Base-by-base conservation (phyloP, 352 stramenopile genomes). In the Pythium volutum region DNA sequence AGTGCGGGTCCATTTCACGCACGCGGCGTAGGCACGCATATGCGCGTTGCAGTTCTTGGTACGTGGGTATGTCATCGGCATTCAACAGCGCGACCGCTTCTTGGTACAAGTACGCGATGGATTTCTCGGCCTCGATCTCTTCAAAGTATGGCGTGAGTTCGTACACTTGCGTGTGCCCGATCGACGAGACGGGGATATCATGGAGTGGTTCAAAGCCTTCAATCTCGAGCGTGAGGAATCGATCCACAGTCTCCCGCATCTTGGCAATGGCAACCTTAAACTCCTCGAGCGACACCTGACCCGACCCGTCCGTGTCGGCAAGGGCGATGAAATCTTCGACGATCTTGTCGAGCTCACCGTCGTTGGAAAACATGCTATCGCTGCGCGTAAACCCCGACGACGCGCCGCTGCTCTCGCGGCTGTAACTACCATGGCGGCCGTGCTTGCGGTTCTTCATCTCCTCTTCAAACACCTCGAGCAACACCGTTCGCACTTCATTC, bases 241-340 rank as follows among this genome's bases (percentile, higher is more conserved):
- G 85, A 31, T 89, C 74, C 31, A 86, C 66, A 1, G 67, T 82
- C n/a, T 80, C 69, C 9, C 84, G 78, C 20, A 80, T 89, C 65
- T 93, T 93, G 1, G 78, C 61, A 67, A 96, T 90, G 8, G 87
- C 87, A 26, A 81, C 67, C 64, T 93, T 91, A 56, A 96, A 96
- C 59, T 94, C 85, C 62, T 95, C 86, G 76, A 84, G 93, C 33
- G 84, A 93, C 18, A 96, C 81, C 58, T 81, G 71, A 6, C 83
- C 84, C 14, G 83, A 93, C 18, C 74, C 71, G 55, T 96, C 85
- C 1, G 81, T 91, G 49, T 94, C 85, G 20, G 84, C 87, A 5
- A 93, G 59, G 3, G 59, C 73, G 48, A 96, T 77, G 39, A 96
- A 96, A 27, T 93, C 84, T 34, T 93, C 73, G 8, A 95, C 84